Evolutionary conservation across 176 grass and related monocot species (phyloP).

Genomic region (Carex pumila): DNA sequence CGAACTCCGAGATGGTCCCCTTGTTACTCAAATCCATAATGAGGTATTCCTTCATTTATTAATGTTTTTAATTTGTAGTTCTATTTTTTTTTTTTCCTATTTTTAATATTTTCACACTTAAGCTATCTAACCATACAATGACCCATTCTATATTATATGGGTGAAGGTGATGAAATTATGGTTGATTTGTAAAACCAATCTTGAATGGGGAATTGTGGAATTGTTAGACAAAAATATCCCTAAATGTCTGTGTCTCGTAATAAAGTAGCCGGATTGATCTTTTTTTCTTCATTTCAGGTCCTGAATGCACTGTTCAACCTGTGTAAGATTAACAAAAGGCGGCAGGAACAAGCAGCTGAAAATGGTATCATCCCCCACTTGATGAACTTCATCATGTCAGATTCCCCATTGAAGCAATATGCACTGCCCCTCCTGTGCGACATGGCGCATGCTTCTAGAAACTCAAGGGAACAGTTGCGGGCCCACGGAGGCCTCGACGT

Average conservation of each 20-base stretch:
- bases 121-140: not conserved
- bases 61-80: not conserved
- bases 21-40: constrained; percentile 87
- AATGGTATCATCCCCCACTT: constrained; percentile 98
- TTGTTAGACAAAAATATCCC: not conserved
- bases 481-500: constrained; percentile 90
- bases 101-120: not conserved
- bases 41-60: constrained; percentile 36
- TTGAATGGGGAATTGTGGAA: not conserved
- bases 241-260: not conserved
- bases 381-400: constrained; percentile 97
- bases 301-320: constrained; percentile 94
- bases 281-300: constrained; percentile 36
- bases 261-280: not conserved
- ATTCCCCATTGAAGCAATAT: constrained; percentile 86
- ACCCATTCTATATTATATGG: not conserved
- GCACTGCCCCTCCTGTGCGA: constrained; percentile 89
- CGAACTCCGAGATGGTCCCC: constrained; percentile 81
- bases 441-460: constrained; percentile 98
- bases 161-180: not conserved
- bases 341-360: constrained; percentile 98
- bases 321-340: constrained; percentile 97
- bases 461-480: constrained; percentile 90
- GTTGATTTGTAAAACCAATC: not conserved
- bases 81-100: not conserved